These are phyloP conservation scores for Codiaeum variegatum DNA, from an alignment of 441 rosid species.

Conservation along the genomic window DNA sequence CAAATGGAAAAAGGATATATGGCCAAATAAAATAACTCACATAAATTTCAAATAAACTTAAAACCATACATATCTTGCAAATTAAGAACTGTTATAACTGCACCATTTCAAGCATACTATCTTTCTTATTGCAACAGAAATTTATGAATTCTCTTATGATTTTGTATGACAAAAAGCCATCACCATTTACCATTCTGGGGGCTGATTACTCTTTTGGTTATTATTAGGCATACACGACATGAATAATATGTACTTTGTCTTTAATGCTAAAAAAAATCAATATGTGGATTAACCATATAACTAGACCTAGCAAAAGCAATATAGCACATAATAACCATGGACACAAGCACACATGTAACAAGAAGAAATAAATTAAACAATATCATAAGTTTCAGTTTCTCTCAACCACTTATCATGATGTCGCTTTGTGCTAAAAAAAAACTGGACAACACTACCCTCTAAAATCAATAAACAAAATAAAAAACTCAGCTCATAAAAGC, in stretches of 20 bases:
- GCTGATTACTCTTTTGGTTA: background rate
- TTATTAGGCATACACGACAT: background rate
- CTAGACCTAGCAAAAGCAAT: background rate
- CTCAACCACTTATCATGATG: conserved; percentile 92
- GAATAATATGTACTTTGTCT: background rate
- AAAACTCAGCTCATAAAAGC: background rate
- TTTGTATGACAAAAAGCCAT: background rate
- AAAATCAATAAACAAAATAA: conserved; percentile 16
- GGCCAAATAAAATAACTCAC: background rate
- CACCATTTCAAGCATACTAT: no score
- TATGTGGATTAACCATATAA: background rate
- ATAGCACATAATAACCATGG: no score
- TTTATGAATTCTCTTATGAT: background rate
- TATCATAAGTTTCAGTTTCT: conserved; percentile 59
- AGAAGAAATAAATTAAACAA: no score
- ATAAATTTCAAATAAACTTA: no score
- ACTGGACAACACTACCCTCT: conserved; percentile 89
- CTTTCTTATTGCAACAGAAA: background rate
- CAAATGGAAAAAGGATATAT: background rate
- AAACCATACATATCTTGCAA: background rate
- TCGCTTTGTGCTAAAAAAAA: conserved; percentile 71
- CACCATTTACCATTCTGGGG: background rate
- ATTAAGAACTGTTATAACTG: no score
- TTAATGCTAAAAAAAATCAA: conserved; percentile 4
- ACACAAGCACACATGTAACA: no score